Base-by-base conservation (phyloP, 2,329 filamentous ascomycete species). In the Pseudofabraea citricarpa region DNA sequence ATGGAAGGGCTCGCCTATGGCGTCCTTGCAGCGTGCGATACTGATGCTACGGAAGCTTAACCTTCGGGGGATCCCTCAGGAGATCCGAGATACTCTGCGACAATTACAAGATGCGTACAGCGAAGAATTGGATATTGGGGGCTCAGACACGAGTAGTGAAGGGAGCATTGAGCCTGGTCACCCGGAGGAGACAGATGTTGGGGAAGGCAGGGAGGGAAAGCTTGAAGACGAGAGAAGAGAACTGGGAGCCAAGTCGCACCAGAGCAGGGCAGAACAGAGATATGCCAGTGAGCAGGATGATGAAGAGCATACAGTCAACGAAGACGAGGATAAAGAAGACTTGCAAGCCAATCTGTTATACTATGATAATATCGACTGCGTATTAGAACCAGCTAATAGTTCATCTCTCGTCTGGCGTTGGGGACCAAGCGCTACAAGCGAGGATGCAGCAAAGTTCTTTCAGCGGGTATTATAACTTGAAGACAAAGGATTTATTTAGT, bases 371-470 rank as follows among this genome's bases (percentile, higher is more conserved):
- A 45, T 50, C 40, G 36, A 50, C 31, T 52, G 26, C 47, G 13
- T 35, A n/a, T 46, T 41, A 47, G 2, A 31, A 47, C 38, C 37
- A 43, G 41, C 41, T 38, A 43, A 46, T 24, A 45, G 36, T 52
- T 45, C 19, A 47, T 49, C 49, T 48, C 32, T 23, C 42, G 42
- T 42, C 41, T 51, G 40, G 48, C 46, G 46, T 45, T 51, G 40
- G 41, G 45, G 46, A 46, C 48, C 50, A 24, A 24, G 36, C 44
- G 46, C 44, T 43, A 53, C 44, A 35, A 53, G 46, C 43, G 22
- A 53, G 2, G 48, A 53, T 49, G 44, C 44, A 50, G 51, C 44
- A 33, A 51, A 49, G 46, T 51, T 51, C 51, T 53, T 51, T 49
- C 42, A 45, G 46, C 51, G 40, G 31, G 51, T 51, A 42, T 3